Conservation (phyloP, 1,284 basidiomycete genomes). For the Takashimella koratensis region DNA sequence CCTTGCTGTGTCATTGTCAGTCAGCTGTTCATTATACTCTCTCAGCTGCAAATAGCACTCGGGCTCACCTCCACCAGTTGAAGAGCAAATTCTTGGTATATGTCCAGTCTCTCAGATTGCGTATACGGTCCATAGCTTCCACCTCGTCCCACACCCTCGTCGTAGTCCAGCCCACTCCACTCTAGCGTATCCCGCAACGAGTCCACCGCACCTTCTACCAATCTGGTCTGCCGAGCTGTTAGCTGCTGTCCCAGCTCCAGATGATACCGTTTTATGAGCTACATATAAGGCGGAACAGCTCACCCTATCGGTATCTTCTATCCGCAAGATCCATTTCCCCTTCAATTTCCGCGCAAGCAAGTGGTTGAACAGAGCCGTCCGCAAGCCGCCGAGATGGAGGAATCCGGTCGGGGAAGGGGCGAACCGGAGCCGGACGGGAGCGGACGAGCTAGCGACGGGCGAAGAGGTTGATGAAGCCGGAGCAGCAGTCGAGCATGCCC, state of each 20-base stretch:
- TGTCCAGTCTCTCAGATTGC: constrained; percentile 80
- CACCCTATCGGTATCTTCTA: constrained; percentile 93
- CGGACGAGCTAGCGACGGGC: neutral
- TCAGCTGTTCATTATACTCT: neutral
- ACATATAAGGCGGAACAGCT: too few species aligned
- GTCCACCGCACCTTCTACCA: constrained; percentile 78
- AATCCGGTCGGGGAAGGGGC: constrained; percentile 95
- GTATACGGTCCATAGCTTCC: constrained; percentile 9
- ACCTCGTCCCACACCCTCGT: constrained; percentile 63
- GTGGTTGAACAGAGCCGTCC: constrained; percentile 93
- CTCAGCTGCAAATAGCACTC: fast-evolving
- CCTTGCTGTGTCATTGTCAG: constrained; percentile 60
- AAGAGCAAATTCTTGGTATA: constrained; percentile 72
- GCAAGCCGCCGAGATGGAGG: constrained; percentile 90
- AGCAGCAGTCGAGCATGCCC: neutral
- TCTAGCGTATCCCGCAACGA: constrained; percentile 69
- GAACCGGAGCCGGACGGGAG: constrained; percentile 63
- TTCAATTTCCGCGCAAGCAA: constrained; percentile 73
- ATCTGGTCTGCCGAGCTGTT: constrained; percentile 74
- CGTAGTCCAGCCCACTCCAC: constrained; percentile 92
- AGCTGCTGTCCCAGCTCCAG: too few species aligned
- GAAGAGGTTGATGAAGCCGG: neutral
- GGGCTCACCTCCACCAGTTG: constrained; percentile 67
- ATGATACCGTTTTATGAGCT: too few species aligned
- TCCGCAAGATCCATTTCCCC: constrained; percentile 81